Evolutionary conservation across 225 moss, liverwort and hornwort species (phyloP).

Genomic region (Physcomitrellopsis africana): DNA sequence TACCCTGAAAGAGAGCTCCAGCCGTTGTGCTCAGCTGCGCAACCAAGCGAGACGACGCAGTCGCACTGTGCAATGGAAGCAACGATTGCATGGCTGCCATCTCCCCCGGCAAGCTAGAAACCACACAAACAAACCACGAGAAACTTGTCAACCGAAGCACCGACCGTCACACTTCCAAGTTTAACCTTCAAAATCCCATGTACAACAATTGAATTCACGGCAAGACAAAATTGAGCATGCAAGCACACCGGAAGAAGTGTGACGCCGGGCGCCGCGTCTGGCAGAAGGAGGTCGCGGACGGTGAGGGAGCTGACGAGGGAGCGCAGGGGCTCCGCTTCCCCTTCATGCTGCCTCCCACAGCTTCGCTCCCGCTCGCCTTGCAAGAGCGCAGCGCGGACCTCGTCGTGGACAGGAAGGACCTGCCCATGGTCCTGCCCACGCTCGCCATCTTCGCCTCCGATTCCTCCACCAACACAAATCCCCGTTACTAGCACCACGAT

Average conservation of each 20-base stretch:
- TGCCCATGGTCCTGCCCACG: slow-evolving; percentile 50
- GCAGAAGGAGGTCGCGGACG: slow-evolving; percentile 36
- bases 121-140: slow-evolving; percentile 7
- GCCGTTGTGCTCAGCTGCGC: slow-evolving; percentile 86
- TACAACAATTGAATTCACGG: neutral
- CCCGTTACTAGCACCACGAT: no score
- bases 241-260: slow-evolving; percentile 42
- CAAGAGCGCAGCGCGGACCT: slow-evolving; percentile 51
- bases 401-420: slow-evolving; percentile 53
- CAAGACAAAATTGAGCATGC: neutral
- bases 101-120: slow-evolving; percentile 77
- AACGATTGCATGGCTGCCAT: slow-evolving; percentile 75
- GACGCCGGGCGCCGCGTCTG: slow-evolving; percentile 48
- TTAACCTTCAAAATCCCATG: neutral
- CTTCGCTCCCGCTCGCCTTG: slow-evolving; percentile 31
- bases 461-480: no score
- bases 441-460: slow-evolving; percentile 39
- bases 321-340: slow-evolving; percentile 33
- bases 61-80: slow-evolving; percentile 80
- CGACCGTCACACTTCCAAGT: neutral
- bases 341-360: slow-evolving; percentile 25
- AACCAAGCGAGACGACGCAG: slow-evolving; percentile 78
- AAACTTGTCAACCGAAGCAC: neutral
- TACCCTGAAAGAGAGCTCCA: slow-evolving; percentile 88
- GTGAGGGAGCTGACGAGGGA: slow-evolving; percentile 27